Base-by-base conservation (phyloP, 331 rosid species). In the Quercus lobata region DNA sequence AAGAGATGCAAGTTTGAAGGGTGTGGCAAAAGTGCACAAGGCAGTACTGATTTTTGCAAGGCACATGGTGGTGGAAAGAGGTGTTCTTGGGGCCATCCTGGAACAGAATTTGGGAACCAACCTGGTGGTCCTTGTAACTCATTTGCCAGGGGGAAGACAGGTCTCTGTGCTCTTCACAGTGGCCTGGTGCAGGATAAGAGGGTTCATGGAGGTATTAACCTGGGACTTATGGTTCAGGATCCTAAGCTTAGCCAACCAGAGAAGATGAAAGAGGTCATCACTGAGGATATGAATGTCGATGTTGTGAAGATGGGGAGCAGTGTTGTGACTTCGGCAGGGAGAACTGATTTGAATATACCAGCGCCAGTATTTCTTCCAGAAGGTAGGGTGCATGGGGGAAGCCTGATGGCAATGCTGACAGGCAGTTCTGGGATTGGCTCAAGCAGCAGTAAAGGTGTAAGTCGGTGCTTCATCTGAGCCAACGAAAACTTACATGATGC, bases 21-120 rank as follows among this genome's bases (percentile, higher is more conserved):
- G 76, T 94, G 98, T 80, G 98, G 94, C 57, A 94, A 94, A 83
- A 94, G 98, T 82, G 98, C 98, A 46, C 98, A 94, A 85, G 98
- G 98, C 10, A 92, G 98, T 86, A 94, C 98, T 2, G 96, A 94
- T 86, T 94, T 87, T 75, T 94, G 98, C 87, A 94, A 94, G 87
- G 98, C 98, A 11, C 98, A 94, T 86, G 98, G 98, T n/a, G 98
- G 98, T 76, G 98, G 98, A 82, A 94, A 94, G 81, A 89, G 93
- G 80, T 94, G 98, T 87, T 92, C 93, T 54, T 94, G 98, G 98
- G 98, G 96, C 69, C 96, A 90, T 86, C 89, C 90, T 5, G 97
- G 90, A 65, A 91, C 98, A 74, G 90, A 87, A 72, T 89, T 79
- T 58, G 87, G 89, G 16, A 79, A 22, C 72, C 86, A 86, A 78